phyloP scores from a whole-genome alignment of 441 rosid genomes.

The Pelargonium fulgidum region DNA sequence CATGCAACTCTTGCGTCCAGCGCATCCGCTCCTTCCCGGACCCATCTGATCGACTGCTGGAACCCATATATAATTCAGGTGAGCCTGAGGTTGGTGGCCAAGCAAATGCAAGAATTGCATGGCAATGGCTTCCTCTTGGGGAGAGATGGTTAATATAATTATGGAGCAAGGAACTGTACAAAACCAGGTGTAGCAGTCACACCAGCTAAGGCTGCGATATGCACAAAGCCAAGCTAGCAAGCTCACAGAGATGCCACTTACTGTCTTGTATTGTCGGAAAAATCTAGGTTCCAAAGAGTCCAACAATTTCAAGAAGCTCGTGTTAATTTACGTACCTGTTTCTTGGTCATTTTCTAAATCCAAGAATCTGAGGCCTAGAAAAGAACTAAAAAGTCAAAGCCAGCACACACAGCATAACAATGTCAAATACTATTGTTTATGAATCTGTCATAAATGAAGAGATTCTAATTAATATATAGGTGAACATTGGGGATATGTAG shows the following conservation, averaged over 20 bases:
- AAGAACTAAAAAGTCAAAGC: neutral
- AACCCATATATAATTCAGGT: slow-evolving; percentile 28
- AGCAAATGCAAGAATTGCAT: neutral
- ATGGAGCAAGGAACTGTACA: neutral
- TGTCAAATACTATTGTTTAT: neutral
- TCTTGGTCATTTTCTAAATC: neutral
- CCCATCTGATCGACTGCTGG: slow-evolving; percentile 31
- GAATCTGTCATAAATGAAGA: too few relatives aligned
- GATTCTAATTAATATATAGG: too few relatives aligned
- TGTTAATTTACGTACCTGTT: too few relatives aligned
- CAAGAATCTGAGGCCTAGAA: neutral
- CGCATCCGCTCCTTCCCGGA: slow-evolving; percentile 45
- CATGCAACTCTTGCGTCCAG: slow-evolving; percentile 54
- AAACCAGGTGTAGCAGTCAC: neutral
- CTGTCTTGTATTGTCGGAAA: slow-evolving; percentile 4
- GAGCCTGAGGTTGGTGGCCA: neutral
- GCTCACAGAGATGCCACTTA: neutral
- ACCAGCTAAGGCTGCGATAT: neutral
- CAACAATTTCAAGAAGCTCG: neutral
- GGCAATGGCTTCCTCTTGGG: neutral
- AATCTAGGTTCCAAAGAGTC: neutral
- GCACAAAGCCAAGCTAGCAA: neutral
- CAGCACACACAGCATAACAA: neutral
- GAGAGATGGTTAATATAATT: neutral
- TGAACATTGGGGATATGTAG: too few relatives aligned